Percentiles rank a stretch among this genome's conserved stretches.
Evolutionary conservation across 2,329 filamentous ascomycete genomes (phyloP).

Genomic region (Ophidiomyces ophidiicola): DNA sequence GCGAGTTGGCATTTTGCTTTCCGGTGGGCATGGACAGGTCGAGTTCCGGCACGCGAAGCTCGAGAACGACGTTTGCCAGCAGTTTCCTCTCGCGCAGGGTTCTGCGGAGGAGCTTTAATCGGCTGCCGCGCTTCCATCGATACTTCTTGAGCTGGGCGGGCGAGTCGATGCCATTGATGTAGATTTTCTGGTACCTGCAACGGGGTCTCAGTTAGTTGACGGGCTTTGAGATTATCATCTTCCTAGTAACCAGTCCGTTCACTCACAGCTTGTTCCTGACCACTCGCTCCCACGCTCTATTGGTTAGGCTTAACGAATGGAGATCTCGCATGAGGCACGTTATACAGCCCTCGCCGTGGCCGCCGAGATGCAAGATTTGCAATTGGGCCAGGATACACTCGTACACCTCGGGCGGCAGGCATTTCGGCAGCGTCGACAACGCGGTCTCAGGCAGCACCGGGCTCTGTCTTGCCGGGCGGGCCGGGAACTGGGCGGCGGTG

Average conservation of each 20-base stretch:
- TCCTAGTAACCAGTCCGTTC: background rate
- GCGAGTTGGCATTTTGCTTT: conserved; percentile 31
- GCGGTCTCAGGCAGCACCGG: conserved; percentile 5
- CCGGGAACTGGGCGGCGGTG: conserved; percentile 25
- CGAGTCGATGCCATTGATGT: conserved; percentile 39
- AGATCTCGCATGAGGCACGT: conserved; percentile 46
- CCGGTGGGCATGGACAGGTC: conserved; percentile 30
- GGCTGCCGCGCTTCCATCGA: conserved; percentile 38
- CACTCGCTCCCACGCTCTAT: conserved; percentile 44
- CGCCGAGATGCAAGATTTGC: conserved; percentile 33
- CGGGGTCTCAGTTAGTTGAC: background rate
- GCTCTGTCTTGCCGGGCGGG: conserved; percentile 28
- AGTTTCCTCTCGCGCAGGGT: conserved; percentile 41
- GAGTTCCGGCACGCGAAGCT: conserved; percentile 42
- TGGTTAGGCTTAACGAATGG: conserved; percentile 42
- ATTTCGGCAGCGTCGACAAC: conserved; percentile 30
- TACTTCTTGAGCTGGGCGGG: conserved; percentile 37
- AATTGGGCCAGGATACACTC: conserved; percentile 43
- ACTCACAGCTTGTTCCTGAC: conserved; percentile 41
- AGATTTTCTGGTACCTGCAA: conserved; percentile 38
- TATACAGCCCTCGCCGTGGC: conserved; percentile 32
- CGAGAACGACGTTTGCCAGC: conserved; percentile 42
- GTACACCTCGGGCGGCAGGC: conserved; percentile 43
- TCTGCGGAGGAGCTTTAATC: conserved; percentile 43
- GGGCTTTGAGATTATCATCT: background rate